Base-by-base conservation (phyloP, 129 eudicot genomes). In the Erigeron canadensis region DNA sequence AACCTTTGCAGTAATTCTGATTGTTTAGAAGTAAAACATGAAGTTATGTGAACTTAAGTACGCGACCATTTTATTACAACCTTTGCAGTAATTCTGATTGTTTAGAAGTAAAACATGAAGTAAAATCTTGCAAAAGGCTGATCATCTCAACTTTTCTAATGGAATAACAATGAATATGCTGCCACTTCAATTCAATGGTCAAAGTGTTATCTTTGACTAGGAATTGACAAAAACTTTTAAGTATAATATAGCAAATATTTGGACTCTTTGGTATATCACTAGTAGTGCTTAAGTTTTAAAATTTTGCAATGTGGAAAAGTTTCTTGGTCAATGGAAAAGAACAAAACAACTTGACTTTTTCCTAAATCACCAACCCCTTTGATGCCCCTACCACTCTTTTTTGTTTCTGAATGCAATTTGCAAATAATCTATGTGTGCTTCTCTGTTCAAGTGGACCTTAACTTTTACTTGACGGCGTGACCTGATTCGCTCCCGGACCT, bases 401-500 rank as follows among this genome's bases (percentile, higher is more conserved):
- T 18, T 63, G 70, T 67, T 67, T 38, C 4, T 18, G 40, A 71
- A 68, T 40, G 58, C 48, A 55, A 70, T 47, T 53, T 71, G 81
- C 60, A 40, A 50, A 23, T 74, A 67, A 23, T 71, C 21, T 74
- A 62, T 66, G 70, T 51, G 40, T 67, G 38, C 39, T 53, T 72
- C 44, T 68, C 58, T 46, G 57, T 66, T 2, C n/a, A 55, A 63
- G 60, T 75, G 84, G 72, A 83, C 69, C 75, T 75, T 19, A 70
- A 55, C 78, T 48, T 74, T 70, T 51, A 46, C 7, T 63, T 65
- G 75, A 77, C 68, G 84, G 63, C 87, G 70, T 76, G 39, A 13
- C 38, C 45, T 80, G 64, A 73, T 85, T 83, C 83, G 88, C 66
- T 85, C 96, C 96, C 70, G 63, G 63, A 73, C 76, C 77, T 50